Evolutionary conservation across 331 rosid genomes (phyloP).

Genomic region (Quercus lobata): DNA sequence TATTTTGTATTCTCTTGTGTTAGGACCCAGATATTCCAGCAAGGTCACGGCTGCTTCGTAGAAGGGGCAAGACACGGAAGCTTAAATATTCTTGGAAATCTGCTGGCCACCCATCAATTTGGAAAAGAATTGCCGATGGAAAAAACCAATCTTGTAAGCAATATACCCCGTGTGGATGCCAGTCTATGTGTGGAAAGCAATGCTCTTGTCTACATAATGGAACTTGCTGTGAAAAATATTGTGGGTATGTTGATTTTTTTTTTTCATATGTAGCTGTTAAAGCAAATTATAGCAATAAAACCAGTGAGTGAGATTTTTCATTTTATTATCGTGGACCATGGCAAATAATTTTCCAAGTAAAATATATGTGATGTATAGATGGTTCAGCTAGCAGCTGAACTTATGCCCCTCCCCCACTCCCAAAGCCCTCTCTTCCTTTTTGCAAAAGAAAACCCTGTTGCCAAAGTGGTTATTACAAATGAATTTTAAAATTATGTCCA

Average conservation of each 20-base stretch:
- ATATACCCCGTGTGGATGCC: conserved; percentile 74
- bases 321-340: neutral
- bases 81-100: conserved; percentile 70
- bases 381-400: neutral
- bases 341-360: neutral
- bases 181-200: conserved; percentile 64
- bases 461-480: no score
- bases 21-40: conserved; percentile 76
- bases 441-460: no score
- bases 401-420: neutral
- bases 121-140: conserved; percentile 61
- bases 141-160: conserved; percentile 49
- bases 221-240: conserved; percentile 83
- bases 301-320: neutral
- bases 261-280: neutral
- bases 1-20: conserved; percentile 13
- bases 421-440: no score
- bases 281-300: neutral
- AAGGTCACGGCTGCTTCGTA: conserved; percentile 45
- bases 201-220: conserved; percentile 63
- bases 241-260: conserved; percentile 61
- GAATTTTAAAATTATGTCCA: no score
- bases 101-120: conserved; percentile 60
- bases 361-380: neutral
- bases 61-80: conserved; percentile 60